A percentile compares a stretch with the other conserved stretches of the same genome.
These are phyloP conservation scores for Durio zibethinus DNA, from an alignment of 345 rosid genomes.

Conservation along the genomic window DNA sequence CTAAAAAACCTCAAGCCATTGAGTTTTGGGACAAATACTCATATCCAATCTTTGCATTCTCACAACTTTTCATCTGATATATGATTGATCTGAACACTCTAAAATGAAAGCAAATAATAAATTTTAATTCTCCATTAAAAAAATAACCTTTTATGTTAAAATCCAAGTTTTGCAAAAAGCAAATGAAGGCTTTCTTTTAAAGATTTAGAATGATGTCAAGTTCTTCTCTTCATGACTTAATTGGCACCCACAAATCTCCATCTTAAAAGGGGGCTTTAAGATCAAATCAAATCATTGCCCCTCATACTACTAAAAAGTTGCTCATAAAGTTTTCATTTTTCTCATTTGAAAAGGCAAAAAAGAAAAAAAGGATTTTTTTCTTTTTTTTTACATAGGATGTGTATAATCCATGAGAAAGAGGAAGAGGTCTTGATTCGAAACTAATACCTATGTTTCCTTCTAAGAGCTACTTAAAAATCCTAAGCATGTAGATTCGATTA, in stretches of 20 bases:
- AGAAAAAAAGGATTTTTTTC: no score
- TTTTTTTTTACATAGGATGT: no score
- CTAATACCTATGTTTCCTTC: no score
- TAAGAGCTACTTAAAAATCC: no score
- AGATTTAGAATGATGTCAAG: slow-evolving; percentile 1
- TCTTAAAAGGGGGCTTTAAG: slow-evolving; percentile 12
- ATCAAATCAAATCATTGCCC: slow-evolving; percentile 8
- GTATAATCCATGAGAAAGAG: no score
- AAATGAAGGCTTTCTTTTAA: background rate
- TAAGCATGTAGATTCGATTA: background rate
- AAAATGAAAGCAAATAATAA: background rate
- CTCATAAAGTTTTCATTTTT: background rate
- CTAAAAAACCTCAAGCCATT: background rate
- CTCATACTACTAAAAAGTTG: background rate
- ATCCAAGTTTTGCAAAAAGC: slow-evolving; percentile 2
- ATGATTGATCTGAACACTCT: background rate
- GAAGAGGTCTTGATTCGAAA: no score
- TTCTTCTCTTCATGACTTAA: slow-evolving; percentile 1
- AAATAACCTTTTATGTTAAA: background rate
- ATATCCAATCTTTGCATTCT: background rate
- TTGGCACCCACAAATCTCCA: slow-evolving; percentile 3
- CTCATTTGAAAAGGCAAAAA: background rate
- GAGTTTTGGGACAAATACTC: background rate
- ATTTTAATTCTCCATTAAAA: background rate
- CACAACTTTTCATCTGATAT: background rate